Conservation (phyloP, 2,329 filamentous ascomycete species). For the Grosmannia huntii region DNA sequence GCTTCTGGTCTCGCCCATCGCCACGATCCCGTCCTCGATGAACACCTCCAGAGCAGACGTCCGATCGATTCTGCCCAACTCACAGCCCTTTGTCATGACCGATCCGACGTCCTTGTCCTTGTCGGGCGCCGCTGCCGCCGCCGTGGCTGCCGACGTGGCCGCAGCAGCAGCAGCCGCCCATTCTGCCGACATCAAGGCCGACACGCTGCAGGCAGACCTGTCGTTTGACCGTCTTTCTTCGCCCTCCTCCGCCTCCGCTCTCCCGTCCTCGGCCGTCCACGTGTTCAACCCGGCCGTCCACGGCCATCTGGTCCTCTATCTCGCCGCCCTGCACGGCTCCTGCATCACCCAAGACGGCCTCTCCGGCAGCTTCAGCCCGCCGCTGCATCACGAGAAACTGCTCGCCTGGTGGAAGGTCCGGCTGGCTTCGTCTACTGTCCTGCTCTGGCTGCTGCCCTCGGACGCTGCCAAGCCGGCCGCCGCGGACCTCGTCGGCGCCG, state of each 20-base stretch:
- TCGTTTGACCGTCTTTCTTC: no score
- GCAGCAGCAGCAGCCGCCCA: neutral
- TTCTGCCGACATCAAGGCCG: neutral
- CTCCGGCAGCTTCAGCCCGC: conserved; percentile 46
- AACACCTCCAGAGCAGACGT: no score
- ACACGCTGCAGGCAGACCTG: neutral
- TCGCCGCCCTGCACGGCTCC: conserved; percentile 44
- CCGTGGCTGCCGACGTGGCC: neutral
- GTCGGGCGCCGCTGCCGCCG: neutral
- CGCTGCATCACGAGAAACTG: conserved; percentile 42
- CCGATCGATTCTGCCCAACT: no score
- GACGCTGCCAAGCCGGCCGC: conserved; percentile 16
- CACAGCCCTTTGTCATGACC: neutral
- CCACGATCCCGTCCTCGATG: no score
- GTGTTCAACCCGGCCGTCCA: conserved; percentile 33
- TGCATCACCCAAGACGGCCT: conserved; percentile 46
- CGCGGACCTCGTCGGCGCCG: conserved; percentile 39
- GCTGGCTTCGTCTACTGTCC: conserved; percentile 37
- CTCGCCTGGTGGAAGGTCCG: conserved; percentile 43
- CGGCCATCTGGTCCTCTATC: conserved; percentile 38
- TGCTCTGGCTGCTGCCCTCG: conserved; percentile 29
- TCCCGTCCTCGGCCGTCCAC: neutral
- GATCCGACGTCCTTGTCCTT: neutral
- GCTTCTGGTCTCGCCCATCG: no score
- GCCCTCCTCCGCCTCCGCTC: neutral